Conservation (phyloP, 345 rosid species). For the Barbarea vulgaris region DNA sequence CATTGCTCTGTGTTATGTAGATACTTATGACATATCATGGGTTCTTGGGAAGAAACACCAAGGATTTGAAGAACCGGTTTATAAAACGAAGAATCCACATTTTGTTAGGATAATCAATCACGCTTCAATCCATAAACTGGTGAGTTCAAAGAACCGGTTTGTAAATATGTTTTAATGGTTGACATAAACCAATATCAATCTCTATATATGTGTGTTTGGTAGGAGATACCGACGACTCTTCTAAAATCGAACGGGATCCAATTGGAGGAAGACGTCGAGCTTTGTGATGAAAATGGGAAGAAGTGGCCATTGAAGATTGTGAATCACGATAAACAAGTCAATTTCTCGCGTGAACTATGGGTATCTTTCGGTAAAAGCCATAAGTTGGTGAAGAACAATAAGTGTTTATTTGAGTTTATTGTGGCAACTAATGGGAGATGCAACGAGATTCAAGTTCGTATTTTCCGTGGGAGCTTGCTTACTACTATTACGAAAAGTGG, state of each 20-base stretch:
- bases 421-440: slow-evolving; percentile 32
- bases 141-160: slow-evolving; percentile 1
- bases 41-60: background rate
- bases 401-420: slow-evolving; percentile 34
- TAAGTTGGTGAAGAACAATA: background rate
- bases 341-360: slow-evolving; percentile 15
- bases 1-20: slow-evolving; percentile 8
- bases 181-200: background rate
- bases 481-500: slow-evolving; percentile 9
- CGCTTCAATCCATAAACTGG: slow-evolving; percentile 8
- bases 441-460: slow-evolving; percentile 25
- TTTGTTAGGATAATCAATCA: slow-evolving; percentile 22
- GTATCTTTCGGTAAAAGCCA: slow-evolving; percentile 5
- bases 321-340: background rate
- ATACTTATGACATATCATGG: slow-evolving; percentile 9
- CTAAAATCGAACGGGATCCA: slow-evolving; percentile 31
- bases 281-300: slow-evolving; percentile 37
- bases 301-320: slow-evolving; percentile 29
- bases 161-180: background rate
- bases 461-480: slow-evolving; percentile 7
- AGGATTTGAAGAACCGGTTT: slow-evolving; percentile 2
- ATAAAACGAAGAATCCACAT: slow-evolving; percentile 35
- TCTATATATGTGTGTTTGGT: slow-evolving; percentile 10
- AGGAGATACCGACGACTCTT: slow-evolving; percentile 35
- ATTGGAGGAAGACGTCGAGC: slow-evolving; percentile 26